Base-by-base conservation (phyloP, 768 basidiomycete species). In the Russula emetica region DNA sequence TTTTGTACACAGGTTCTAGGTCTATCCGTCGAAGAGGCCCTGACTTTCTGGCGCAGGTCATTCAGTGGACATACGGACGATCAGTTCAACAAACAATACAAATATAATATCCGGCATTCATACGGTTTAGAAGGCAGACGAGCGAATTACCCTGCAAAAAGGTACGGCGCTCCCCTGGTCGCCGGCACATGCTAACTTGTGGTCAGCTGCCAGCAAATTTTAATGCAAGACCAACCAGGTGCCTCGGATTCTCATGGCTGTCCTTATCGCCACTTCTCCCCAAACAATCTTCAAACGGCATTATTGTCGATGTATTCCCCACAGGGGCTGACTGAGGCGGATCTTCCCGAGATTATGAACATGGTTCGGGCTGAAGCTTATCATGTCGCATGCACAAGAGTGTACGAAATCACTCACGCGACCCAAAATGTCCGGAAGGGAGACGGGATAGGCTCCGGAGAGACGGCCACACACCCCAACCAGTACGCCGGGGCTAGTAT, bases 71-170 rank as follows among this genome's bases (percentile, higher is more conserved):
- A 92, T 60, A 85, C 87, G 11, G 96, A 98, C 63, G 94, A 98
- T 76, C 88, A 93, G 73, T 99, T 98, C 76, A 96, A 95, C 79
- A 99, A 98, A 73, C 91, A 97, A 72, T 88, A 98, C 81, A 88
- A 85, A 70, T 99, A 99, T 74, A 99, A 98, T 68, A 94, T 99
- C 70, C 87, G 96, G 51, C 97, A 99, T 73, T 87, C 86, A 5
- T 99, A 87, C 70, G 97, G 97, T 42, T 77, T 97, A 57, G 97
- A 98, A 73, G 97, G 97, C 11, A 92, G 89, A 74, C 84, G 96
- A 50, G 90, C 88, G 45, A 98, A 98, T 71, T 99, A 99, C 74
- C 82, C 92, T 1, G 94, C 97, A 0, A 92, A 88, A 76, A 95
- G 83, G 96, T 91, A 63, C 51, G 53, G 53, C 1, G 79, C 69